These are phyloP conservation scores for Penicillium lagena DNA, from an alignment of 495 filamentous ascomycete genomes.

Conservation along the genomic window DNA sequence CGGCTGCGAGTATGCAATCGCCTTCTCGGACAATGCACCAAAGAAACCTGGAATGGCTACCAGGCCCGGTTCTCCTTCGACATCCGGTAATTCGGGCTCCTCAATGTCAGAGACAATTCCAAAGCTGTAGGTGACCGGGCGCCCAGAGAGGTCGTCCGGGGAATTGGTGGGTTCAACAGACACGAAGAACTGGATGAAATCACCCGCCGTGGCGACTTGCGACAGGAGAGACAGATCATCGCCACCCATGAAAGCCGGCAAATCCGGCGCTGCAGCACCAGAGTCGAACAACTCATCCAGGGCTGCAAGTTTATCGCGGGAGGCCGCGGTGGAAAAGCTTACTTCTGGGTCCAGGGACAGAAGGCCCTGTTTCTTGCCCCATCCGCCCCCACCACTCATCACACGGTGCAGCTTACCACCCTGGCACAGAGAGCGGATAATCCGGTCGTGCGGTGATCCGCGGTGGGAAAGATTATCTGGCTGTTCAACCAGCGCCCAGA, in stretches of 20 bases:
- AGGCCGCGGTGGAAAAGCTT: conserved; percentile 18
- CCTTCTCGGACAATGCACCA: conserved; percentile 45
- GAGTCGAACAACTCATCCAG: conserved; percentile 19
- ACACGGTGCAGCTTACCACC: conserved; percentile 59
- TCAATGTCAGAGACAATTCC: conserved; percentile 26
- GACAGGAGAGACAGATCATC: conserved; percentile 35
- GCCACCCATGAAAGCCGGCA: conserved; percentile 12
- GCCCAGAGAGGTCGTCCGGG: neutral
- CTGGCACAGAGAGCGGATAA: conserved; percentile 16
- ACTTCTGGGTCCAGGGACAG: conserved; percentile 74
- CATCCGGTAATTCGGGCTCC: conserved; percentile 1
- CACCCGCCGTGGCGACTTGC: conserved; percentile 39
- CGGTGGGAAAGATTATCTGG: conserved; percentile 7
- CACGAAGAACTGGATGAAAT: conserved; percentile 45
- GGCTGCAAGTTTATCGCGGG: conserved; percentile 4
- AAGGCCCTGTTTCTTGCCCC: conserved; percentile 80
- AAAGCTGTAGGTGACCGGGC: conserved; percentile 17
- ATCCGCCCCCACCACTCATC: conserved; percentile 84
- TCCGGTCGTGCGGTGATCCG: conserved; percentile 13
- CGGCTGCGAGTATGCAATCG: conserved; percentile 37
- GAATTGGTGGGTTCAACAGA: conserved; percentile 16
- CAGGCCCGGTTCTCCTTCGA: conserved; percentile 15
- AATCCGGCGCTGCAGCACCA: conserved; percentile 4
- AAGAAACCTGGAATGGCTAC: conserved; percentile 28
- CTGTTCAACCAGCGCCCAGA: conserved; percentile 68